Evolutionary conservation across 176 grass and related monocot species (phyloP).

Genomic region (Juncus inflexus): DNA sequence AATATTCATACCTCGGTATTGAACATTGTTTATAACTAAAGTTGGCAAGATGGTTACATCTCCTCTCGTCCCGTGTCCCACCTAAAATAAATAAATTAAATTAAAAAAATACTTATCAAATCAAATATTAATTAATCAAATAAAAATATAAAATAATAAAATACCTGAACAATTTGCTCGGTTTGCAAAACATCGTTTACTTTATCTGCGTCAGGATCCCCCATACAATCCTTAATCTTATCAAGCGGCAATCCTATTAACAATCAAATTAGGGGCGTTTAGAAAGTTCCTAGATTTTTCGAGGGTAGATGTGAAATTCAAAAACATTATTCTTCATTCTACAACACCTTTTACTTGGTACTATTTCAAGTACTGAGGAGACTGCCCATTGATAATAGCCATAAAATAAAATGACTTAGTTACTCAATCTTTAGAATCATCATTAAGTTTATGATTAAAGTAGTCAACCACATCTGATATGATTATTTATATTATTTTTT

Average conservation of each 20-base stretch:
- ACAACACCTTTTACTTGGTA: no score
- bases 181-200: constrained; percentile 72
- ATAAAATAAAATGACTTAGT: no score
- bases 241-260: constrained; percentile 54
- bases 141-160: background rate
- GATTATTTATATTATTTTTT: no score
- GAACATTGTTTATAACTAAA: constrained; percentile 80
- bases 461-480: no score
- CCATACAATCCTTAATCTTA: constrained; percentile 67
- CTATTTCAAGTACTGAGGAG: no score
- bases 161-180: constrained; percentile 73
- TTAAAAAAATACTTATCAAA: background rate
- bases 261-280: no score
- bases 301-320: no score
- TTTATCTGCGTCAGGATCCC: constrained; percentile 56
- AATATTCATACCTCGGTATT: constrained; percentile 56
- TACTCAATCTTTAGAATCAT: no score
- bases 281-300: no score
- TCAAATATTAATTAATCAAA: background rate
- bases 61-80: constrained; percentile 58
- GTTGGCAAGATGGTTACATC: constrained; percentile 92
- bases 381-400: no score
- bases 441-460: no score
- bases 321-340: no score
- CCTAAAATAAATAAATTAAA: constrained; percentile 24